phyloP scores from a whole-genome alignment of 2,329 filamentous ascomycete genomes.

The Stagonosporopsis chrysanthemi region DNA sequence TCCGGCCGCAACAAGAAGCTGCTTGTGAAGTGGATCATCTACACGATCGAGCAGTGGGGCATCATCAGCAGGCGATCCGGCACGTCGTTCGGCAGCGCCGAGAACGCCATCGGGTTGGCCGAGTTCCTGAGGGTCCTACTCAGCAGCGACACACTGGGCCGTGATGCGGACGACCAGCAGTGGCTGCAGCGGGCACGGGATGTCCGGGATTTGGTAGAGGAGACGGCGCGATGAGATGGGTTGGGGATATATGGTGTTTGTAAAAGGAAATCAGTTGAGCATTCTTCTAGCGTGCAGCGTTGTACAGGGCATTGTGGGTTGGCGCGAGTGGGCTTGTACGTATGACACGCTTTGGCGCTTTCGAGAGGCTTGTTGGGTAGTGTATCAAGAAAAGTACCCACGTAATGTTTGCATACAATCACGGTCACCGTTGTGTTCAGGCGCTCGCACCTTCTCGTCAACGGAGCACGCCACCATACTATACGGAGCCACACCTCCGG shows the following conservation, averaged over 20 bases:
- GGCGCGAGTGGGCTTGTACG: slow-evolving; percentile 26
- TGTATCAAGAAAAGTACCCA: slow-evolving; percentile 7
- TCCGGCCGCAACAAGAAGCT: slow-evolving; percentile 61
- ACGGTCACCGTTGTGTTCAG: too few relatives aligned
- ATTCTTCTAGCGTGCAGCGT: slow-evolving; percentile 42
- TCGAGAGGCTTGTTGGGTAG: slow-evolving; percentile 10
- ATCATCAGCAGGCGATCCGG: slow-evolving; percentile 62
- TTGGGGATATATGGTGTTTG: neutral
- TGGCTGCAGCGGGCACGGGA: slow-evolving; percentile 43
- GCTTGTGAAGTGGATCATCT: slow-evolving; percentile 68
- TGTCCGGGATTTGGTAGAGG: slow-evolving; percentile 38
- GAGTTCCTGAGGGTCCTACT: slow-evolving; percentile 53
- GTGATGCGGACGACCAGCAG: slow-evolving; percentile 46
- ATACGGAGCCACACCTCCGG: too few relatives aligned
- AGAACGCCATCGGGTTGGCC: slow-evolving; percentile 58
- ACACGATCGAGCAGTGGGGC: slow-evolving; percentile 68
- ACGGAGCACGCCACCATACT: too few relatives aligned
- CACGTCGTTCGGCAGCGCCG: slow-evolving; percentile 66
- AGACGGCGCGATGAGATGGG: slow-evolving; percentile 32
- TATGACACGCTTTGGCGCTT: slow-evolving; percentile 20
- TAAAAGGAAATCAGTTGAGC: slow-evolving; percentile 4
- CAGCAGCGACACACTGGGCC: slow-evolving; percentile 51
- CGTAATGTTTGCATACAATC: neutral
- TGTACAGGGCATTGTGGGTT: slow-evolving; percentile 34
- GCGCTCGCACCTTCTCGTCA: too few relatives aligned